Base-by-base conservation (phyloP, 2,329 filamentous ascomycete species). In the Amesomyces nigricolor region DNA sequence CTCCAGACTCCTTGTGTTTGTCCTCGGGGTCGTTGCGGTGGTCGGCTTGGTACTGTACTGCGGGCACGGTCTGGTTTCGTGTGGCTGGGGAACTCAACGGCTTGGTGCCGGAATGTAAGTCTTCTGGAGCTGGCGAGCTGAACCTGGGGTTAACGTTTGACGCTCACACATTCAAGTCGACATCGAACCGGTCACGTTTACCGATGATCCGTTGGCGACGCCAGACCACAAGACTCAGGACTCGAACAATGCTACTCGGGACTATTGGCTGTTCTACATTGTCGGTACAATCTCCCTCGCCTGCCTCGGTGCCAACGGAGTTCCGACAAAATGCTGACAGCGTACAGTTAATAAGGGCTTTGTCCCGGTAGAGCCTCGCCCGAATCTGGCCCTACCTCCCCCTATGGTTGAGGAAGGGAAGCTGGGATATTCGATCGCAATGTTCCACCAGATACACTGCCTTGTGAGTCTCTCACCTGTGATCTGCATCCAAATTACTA, bases 371-470 rank as follows among this genome's bases (percentile, higher is more conserved):
- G 35, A 42, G 2, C n/a, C 47, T n/a, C 14, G 38, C 5, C 10
- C 13, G 1, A 17, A 44, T 4, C 47, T 56, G 46, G 32, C 38
- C 1, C 37, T 58, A 9, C 53, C 53, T n/a, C 46, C 45, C 4
- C 50, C 53, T 2, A 56, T 57, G 30, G 14, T 44, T 0, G 16
- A 22, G 13, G 11, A 44, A 3, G 6, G 42, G 17, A 6, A 37
- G 44, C 11, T 6, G 10, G 13, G 8, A 26, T 58, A 56, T 13
- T 56, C 50, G 4, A 53, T 58, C 1, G 49, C 53, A 2, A 49
- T 57, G 4, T 57, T 53, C 7, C 56, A 58, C n/a, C 56, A 58
- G 2, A 48, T 57, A 6, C 54, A 57, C 3, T 59, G 54, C 11
- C 42, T 58, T 6, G 57, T 58, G 19, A 53, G 49, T 26, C 17